A percentile compares a stretch with the other conserved stretches of the same genome.
phyloP scores from a whole-genome alignment of 2,329 filamentous ascomycete genomes.

The Gnomoniopsis sp. region DNA sequence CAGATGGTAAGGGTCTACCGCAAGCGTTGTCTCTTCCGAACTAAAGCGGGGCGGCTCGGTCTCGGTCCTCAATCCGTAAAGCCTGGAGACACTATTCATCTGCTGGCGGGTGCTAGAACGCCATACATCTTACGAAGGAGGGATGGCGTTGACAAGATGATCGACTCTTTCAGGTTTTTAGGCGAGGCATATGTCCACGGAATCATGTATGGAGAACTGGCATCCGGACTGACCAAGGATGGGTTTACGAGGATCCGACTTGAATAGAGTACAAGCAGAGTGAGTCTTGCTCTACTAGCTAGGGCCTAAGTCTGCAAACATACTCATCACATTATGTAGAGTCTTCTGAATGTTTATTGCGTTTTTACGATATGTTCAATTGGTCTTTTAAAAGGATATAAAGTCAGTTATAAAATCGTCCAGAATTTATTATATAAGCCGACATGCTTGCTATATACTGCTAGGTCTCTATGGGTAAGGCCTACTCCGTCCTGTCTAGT shows the following conservation, averaged over 20 bases:
- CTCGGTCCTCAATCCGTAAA: slow-evolving; percentile 4
- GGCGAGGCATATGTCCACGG: slow-evolving; percentile 5
- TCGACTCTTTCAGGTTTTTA: neutral
- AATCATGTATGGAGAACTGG: slow-evolving; percentile 4
- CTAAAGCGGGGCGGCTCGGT: slow-evolving; percentile 1
- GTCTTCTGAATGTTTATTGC: too few relatives aligned
- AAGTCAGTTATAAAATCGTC: too few relatives aligned
- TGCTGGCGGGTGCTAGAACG: slow-evolving; percentile 1
- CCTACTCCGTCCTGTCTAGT: too few relatives aligned
- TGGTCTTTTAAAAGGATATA: too few relatives aligned
- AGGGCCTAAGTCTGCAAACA: too few relatives aligned
- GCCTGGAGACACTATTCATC: neutral
- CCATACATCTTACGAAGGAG: neutral
- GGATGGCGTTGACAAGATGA: neutral
- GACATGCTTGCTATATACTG: too few relatives aligned
- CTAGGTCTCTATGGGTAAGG: too few relatives aligned
- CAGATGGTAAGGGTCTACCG: slow-evolving; percentile 1
- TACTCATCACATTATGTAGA: too few relatives aligned
- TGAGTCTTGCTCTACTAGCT: too few relatives aligned
- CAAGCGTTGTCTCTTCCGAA: slow-evolving; percentile 7
- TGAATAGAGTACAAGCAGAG: too few relatives aligned
- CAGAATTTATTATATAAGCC: too few relatives aligned
- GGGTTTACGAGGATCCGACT: neutral
- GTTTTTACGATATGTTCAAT: too few relatives aligned
- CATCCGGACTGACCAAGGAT: neutral